Evolutionary conservation across 169 alveolate species (phyloP), one percentile per base, ranked within the genome.

Genomic region (Cryptosporidium sp.): DNA sequence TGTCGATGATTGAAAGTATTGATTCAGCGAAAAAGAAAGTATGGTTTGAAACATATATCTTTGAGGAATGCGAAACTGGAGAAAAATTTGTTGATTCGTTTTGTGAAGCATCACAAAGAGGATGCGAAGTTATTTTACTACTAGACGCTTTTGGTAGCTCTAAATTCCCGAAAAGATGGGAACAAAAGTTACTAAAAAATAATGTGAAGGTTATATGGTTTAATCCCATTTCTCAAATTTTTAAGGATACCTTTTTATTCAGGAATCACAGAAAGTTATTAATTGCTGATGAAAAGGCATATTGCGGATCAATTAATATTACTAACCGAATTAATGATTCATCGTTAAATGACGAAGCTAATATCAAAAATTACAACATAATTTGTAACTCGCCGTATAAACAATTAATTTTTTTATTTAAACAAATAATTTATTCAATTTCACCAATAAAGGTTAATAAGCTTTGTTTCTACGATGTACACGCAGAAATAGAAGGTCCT

Each of bases 31-130:
- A 92, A 86, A 84, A 93, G 53, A 87, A 95, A 23, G 94, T 94
- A 2, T 93, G 95, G 95, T 70, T 94, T 86, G 97, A 94, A 75
- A 91, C 94, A n/a, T 94, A 94, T 89, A 94, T 94, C n/a, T 93
- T 94, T 84, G 97, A 94, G 72, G 95, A 94, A 52, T 94, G 96
- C 0, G 91, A 92, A 14, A 85, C 91, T 37, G 95, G 95, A 14
- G 93, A 92, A 44, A 65, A 70, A 37, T 93, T 94, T 51, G 91
- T 93, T 4, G 91, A 93, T 52, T 91, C 95, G 18, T 85, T 94
- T 23, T 91, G 93, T 91, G 92, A 86, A 67, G 97, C 97, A n/a
- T 91, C 96, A 7, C 91, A 65, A 70, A 53, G 97, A 29, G 97
- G 97, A 14, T 94, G 97, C 65, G 93, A 94, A 48, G 96, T 94